Percentiles rank a stretch among this genome's conserved stretches.
These are phyloP conservation scores for Mycena galericulata DNA, from an alignment of 768 basidiomycete species.

Conservation along the genomic window DNA sequence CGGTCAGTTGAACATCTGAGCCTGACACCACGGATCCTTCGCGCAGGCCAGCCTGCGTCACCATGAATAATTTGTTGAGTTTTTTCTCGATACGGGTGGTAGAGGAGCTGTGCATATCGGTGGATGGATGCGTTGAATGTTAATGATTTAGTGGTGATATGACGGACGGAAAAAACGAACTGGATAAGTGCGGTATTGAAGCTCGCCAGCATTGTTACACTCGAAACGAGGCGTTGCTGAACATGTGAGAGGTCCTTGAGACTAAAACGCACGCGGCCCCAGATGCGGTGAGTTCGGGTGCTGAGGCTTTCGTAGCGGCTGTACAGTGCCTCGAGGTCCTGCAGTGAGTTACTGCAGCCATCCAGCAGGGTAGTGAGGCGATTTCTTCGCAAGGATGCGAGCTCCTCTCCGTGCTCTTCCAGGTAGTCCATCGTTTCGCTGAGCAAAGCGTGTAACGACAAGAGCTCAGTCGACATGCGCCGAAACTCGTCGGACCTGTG, in stretches of 20 bases:
- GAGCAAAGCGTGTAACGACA: constrained; percentile 16
- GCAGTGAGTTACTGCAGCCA: constrained; percentile 9
- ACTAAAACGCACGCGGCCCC: constrained; percentile 37
- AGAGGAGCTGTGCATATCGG: constrained; percentile 30
- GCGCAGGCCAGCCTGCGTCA: too few species aligned
- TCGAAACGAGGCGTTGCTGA: constrained; percentile 23
- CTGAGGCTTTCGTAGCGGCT: constrained; percentile 29
- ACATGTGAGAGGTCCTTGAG: constrained; percentile 31
- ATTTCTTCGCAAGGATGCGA: constrained; percentile 26
- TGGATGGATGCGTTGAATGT: background rate
- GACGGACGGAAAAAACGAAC: constrained; percentile 6
- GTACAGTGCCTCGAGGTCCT: constrained; percentile 29
- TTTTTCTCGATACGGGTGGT: constrained; percentile 30
- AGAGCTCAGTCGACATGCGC: constrained; percentile 17
- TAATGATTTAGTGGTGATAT: background rate
- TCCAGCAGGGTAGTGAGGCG: constrained; percentile 25
- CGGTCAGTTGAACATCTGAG: constrained; percentile 15
- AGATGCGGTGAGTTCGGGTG: constrained; percentile 33
- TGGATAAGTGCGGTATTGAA: constrained; percentile 27
- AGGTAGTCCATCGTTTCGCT: constrained; percentile 23
- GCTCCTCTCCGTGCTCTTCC: constrained; percentile 23
- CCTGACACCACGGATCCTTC: constrained; percentile 30
- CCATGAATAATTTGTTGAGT: constrained; percentile 30
- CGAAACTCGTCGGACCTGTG: constrained; percentile 24
- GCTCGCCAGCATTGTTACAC: constrained; percentile 20